Conservation (phyloP, 805 yeast genomes). For the Sugiyamaella lignohabitans region DNA sequence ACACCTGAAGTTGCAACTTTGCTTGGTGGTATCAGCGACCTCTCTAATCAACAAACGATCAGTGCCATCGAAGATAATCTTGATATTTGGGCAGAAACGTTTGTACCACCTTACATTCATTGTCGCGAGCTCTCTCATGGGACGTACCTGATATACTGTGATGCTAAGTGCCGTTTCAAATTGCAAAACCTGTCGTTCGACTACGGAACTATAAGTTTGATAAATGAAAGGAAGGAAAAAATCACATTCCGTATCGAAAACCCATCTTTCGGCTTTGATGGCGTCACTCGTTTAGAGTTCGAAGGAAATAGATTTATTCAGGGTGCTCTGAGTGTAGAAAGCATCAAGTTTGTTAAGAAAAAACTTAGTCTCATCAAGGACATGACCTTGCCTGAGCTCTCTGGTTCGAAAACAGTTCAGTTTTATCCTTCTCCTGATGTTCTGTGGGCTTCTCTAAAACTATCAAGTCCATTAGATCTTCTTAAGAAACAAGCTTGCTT, state of each 20-base stretch:
- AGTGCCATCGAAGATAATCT: too few species aligned
- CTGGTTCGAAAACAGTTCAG: constrained; percentile 1
- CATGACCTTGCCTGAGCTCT: constrained; percentile 1
- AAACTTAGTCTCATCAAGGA: constrained; percentile 26
- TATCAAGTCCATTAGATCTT: constrained; percentile 15
- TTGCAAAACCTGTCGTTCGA: constrained; percentile 1
- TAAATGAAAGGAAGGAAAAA: constrained; percentile 5
- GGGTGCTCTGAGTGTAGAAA: constrained; percentile 33
- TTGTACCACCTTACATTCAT: constrained; percentile 16
- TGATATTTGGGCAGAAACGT: too few species aligned
- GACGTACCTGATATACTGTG: constrained; percentile 2
- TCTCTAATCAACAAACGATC: too few species aligned
- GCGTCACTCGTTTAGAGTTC: constrained; percentile 23
- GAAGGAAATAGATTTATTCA: constrained; percentile 28
- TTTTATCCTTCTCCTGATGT: constrained; percentile 21
- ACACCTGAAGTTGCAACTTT: neutral
- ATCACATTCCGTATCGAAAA: constrained; percentile 15
- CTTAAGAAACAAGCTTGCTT: constrained; percentile 19
- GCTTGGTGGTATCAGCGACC: neutral
- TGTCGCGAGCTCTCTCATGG: neutral
- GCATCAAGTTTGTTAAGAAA: constrained; percentile 26
- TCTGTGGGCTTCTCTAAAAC: constrained; percentile 20
- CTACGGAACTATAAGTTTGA: neutral
- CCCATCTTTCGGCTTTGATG: neutral
- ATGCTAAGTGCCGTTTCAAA: constrained; percentile 11